Evolutionary conservation across 2,329 filamentous ascomycete genomes (phyloP).

Genomic region (Periconia macrospinosa): DNA sequence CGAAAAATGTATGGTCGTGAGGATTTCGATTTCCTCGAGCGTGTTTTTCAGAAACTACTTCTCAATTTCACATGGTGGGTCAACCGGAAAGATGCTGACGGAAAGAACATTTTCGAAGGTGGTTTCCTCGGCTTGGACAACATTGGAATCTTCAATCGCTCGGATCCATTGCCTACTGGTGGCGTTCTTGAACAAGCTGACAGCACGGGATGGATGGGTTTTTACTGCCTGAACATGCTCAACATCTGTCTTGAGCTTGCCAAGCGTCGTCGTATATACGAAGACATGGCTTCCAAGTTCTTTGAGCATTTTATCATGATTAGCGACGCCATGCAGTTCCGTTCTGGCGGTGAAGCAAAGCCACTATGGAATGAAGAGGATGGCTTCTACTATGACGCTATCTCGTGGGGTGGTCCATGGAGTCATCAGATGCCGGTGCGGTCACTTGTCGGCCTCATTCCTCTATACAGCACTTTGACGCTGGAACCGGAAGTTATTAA

Average conservation of each 20-base stretch:
- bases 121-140: conserved; percentile 96
- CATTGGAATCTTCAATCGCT: conserved; percentile 96
- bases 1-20: conserved; percentile 94
- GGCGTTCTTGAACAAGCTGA: conserved; percentile 94
- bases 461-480: conserved; percentile 87
- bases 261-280: conserved; percentile 92
- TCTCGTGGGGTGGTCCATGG: conserved; percentile 93
- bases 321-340: conserved; percentile 87
- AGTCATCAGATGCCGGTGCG: conserved; percentile 89
- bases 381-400: conserved; percentile 98
- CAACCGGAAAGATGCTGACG: conserved; percentile 90
- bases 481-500: conserved; percentile 93
- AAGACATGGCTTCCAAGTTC: conserved; percentile 97
- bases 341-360: conserved; percentile 69
- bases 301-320: conserved; percentile 99
- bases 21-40: conserved; percentile 92
- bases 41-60: conserved; percentile 93
- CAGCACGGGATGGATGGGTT: conserved; percentile 98
- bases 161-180: conserved; percentile 89
- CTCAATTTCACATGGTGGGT: conserved; percentile 99
- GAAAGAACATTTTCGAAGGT: conserved; percentile 97
- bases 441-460: conserved; percentile 90
- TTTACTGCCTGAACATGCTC: conserved; percentile 94
- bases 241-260: conserved; percentile 95
- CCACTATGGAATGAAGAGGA: conserved; percentile 97